Conservation (phyloP, 2,329 filamentous ascomycete genomes). For the Exserohilum turcica region DNA sequence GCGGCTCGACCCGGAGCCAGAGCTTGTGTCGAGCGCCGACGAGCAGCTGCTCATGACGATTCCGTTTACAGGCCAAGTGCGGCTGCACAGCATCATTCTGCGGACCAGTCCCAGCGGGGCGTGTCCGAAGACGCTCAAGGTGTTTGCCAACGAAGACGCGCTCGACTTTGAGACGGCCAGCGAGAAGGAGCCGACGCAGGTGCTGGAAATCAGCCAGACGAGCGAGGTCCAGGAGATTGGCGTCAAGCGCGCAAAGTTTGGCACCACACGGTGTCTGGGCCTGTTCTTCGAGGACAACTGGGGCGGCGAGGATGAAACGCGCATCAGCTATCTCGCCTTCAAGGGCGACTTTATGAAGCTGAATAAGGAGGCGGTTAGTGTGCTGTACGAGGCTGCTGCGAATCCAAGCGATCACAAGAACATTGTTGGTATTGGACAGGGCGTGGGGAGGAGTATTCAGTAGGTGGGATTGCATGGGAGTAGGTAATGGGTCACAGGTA, state of each 20-base stretch:
- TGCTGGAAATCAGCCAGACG: constrained; percentile 76
- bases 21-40: constrained; percentile 84
- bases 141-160: constrained; percentile 82
- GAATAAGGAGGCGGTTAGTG: constrained; percentile 79
- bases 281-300: constrained; percentile 96
- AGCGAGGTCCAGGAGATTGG: constrained; percentile 84
- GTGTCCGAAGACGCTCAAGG: constrained; percentile 80
- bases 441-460: constrained; percentile 45
- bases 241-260: constrained; percentile 87
- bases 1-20: constrained; percentile 70
- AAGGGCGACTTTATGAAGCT: constrained; percentile 92
- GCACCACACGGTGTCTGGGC: constrained; percentile 77
- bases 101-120: constrained; percentile 73
- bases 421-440: constrained; percentile 47
- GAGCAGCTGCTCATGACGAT: constrained; percentile 93
- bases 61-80: constrained; percentile 92
- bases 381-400: constrained; percentile 91
- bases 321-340: constrained; percentile 84
- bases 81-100: constrained; percentile 85
- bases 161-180: constrained; percentile 81
- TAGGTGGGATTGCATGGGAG: constrained; percentile 6
- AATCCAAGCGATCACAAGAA: constrained; percentile 84
- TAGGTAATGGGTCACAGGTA: neutral
- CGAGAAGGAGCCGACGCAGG: constrained; percentile 73
- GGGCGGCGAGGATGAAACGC: constrained; percentile 79